These are phyloP conservation scores for Usnea hakonensis DNA, from an alignment of 495 filamentous ascomycete genomes.

Conservation along the genomic window DNA sequence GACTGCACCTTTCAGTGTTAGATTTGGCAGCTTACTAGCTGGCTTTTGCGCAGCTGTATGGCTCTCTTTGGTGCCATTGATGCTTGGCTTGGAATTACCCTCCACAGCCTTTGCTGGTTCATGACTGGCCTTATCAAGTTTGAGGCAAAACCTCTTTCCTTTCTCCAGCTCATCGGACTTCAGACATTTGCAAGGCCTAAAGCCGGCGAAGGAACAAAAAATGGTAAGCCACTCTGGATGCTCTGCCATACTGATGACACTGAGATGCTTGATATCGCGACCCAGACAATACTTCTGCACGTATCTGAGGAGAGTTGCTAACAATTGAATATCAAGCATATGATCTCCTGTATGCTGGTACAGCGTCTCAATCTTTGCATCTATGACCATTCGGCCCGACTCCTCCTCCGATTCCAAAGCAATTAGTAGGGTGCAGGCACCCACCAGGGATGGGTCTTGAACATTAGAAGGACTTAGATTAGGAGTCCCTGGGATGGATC, in stretches of 20 bases:
- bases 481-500: neutral
- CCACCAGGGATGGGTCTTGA: neutral
- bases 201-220: neutral
- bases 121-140: neutral
- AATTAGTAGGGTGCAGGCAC: neutral
- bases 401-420: neutral
- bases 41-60: neutral
- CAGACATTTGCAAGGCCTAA: slow-evolving; percentile 1
- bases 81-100: neutral
- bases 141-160: neutral
- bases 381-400: slow-evolving; percentile 1
- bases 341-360: slow-evolving; percentile 1
- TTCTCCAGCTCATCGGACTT: neutral
- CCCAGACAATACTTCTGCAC: slow-evolving; percentile 3
- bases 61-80: neutral
- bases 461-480: neutral
- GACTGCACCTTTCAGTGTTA: neutral
- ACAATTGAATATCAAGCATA: neutral
- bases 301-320: slow-evolving; percentile 2
- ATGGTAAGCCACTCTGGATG: neutral
- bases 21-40: neutral
- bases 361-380: slow-evolving; percentile 3
- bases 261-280: slow-evolving; percentile 5
- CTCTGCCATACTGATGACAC: neutral
- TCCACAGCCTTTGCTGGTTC: neutral